Evolutionary conservation across 176 grass and related monocot genomes (phyloP).

Genomic region (Oryza australiensis): DNA sequence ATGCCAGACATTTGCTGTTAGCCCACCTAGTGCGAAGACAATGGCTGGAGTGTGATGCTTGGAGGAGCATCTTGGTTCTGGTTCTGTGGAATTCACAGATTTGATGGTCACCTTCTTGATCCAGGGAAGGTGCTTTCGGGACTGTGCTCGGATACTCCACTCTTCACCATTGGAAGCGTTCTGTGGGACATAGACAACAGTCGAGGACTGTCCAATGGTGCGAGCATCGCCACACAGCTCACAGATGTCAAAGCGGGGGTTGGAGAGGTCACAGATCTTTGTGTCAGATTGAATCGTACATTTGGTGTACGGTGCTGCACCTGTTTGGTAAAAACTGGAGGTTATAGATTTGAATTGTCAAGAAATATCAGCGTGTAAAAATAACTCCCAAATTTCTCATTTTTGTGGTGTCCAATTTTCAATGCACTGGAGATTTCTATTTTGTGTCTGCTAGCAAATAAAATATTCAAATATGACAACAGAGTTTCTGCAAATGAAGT

Average conservation of each 20-base stretch:
- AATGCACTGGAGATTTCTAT: not conserved
- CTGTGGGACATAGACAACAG: conserved; percentile 37
- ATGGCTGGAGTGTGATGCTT: conserved; percentile 54
- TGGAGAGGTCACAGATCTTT: conserved; percentile 44
- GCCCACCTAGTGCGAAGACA: conserved; percentile 68
- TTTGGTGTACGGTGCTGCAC: conserved; percentile 39
- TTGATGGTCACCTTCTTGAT: conserved; percentile 53
- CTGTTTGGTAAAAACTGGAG: conserved; percentile 19
- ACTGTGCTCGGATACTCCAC: conserved; percentile 54
- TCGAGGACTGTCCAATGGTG: conserved; percentile 46
- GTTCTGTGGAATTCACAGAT: conserved; percentile 41
- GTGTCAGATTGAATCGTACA: conserved; percentile 32
- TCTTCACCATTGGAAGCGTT: conserved; percentile 13
- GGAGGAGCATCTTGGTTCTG: conserved; percentile 41
- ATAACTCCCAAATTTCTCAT: not conserved
- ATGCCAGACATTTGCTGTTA: conserved; percentile 65
- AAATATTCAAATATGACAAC: not conserved
- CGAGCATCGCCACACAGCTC: conserved; percentile 57
- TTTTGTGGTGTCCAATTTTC: not conserved
- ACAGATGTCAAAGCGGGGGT: conserved; percentile 42
- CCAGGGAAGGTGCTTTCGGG: conserved; percentile 53
- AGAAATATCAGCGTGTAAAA: not conserved
- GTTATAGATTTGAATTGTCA: not conserved
- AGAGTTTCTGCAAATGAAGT: not conserved
- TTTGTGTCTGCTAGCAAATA: not conserved